Evolutionary conservation across 805 yeast species (phyloP), one percentile per base, ranked within the genome.

Genomic region (Sugiyamaella smithiae): DNA sequence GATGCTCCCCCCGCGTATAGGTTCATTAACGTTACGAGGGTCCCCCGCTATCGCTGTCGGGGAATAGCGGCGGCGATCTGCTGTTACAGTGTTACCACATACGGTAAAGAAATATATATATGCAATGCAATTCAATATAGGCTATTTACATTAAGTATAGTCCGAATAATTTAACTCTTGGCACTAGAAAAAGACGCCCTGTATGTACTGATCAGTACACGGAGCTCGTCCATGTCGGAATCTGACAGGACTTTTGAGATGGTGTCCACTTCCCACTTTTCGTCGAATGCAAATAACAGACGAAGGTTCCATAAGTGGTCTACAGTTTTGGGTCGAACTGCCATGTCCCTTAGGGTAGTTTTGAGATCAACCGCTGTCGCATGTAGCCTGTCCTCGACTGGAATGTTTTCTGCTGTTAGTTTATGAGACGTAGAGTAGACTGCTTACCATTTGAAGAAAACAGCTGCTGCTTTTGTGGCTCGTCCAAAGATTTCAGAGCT

Each of bases 221-320:
- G 53, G 28, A 55, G 41, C 36, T 41, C 32, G 8, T 57, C 58
- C 17, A 57, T 46, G 17, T 36, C 48, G 11, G 48, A 35, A 20
- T 11, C 14, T 2, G 40, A 22, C 14, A 44, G 33, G 5, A 44
- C 22, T 17, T 20, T 17, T 5, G 28, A 23, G 12, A 9, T 8
- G 4, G 47, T 29, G 26, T 25, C 41, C 7, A 14, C 42, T 16
- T 9, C 22, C 58, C 57, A 57, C n/a, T 37, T 40, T 48, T 84
- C 87, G 35, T 78, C 73, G 65, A 72, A 85, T 12, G 81, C 76
- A 66, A 85, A 81, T 6, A 85, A 63, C 43, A 85, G 61, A 51
- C 76, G 76, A 50, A 84, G 64, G 56, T 81, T 82, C 82, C 86
- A 79, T 46, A 84, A 64, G 47, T 83, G 86, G 42, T 82, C 83